These are phyloP conservation scores for Ormosia semicastrata DNA, from an alignment of 306 rosid genomes.

Conservation along the genomic window DNA sequence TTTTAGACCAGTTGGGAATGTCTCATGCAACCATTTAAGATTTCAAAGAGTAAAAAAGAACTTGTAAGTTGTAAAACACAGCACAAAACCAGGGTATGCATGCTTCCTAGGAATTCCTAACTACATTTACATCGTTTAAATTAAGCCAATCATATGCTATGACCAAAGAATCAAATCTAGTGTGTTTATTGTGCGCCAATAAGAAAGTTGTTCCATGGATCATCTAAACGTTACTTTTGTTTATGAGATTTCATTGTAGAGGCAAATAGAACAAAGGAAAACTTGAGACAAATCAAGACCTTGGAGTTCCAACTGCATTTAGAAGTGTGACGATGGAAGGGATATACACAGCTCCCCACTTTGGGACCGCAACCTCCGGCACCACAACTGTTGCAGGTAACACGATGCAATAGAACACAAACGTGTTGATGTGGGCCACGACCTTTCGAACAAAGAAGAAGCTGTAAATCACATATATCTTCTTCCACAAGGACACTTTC, in stretches of 20 bases:
- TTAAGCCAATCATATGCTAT: not conserved
- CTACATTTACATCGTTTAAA: not conserved
- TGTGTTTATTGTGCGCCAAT: not conserved
- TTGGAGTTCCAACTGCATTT: conserved; percentile 90
- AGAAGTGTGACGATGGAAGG: conserved; percentile 81
- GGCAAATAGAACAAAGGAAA: not conserved
- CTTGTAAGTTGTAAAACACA: not conserved
- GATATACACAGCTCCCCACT: conserved; percentile 91
- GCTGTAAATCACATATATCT: conserved; percentile 85
- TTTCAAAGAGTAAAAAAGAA: not conserved
- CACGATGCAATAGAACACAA: conserved; percentile 76
- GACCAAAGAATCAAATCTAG: not conserved
- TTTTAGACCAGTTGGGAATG: not conserved
- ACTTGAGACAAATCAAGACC: conserved; percentile 40
- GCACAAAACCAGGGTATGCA: not conserved
- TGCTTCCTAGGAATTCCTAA: not conserved
- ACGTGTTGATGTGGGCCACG: conserved; percentile 81
- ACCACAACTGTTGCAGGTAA: conserved; percentile 88
- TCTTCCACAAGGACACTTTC: conserved; percentile 91
- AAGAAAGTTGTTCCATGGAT: not conserved
- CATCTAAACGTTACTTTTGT: not conserved
- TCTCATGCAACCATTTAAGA: not conserved
- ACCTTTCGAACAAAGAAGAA: conserved; percentile 94
- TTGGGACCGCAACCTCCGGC: conserved; percentile 84
- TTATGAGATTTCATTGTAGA: not conserved